Evolutionary conservation across 2,329 filamentous ascomycete species (phyloP).

Genomic region (Chlorencoelia australis): DNA sequence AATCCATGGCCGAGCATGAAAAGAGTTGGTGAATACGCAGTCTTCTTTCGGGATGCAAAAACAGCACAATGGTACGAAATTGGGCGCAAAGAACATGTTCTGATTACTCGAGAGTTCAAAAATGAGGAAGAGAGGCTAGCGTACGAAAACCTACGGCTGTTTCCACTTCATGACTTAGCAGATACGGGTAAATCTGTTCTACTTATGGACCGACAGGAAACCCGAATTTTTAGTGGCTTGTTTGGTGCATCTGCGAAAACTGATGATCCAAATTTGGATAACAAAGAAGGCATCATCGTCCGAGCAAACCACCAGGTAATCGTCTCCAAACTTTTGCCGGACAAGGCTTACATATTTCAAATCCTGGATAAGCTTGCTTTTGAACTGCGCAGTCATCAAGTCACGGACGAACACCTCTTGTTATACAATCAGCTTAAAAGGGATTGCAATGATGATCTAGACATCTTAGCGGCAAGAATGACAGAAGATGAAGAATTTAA

Average conservation of each 20-base stretch:
- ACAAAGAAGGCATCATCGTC: conserved; percentile 2
- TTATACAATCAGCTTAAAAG: conserved; percentile 1
- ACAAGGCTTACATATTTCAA: conserved; percentile 5
- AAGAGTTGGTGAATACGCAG: conserved; percentile 3
- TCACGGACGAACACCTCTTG: conserved; percentile 2
- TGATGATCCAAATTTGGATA: not conserved
- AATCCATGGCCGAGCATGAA: conserved; percentile 7
- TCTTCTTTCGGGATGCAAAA: conserved; percentile 4
- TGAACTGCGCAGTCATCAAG: not conserved
- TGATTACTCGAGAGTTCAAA: not conserved
- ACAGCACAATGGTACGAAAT: conserved; percentile 3
- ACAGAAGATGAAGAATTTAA: conserved; percentile 5
- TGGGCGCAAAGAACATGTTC: conserved; percentile 1
- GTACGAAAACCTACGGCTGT: conserved; percentile 4
- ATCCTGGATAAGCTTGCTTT: conserved; percentile 3
- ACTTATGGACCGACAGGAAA: conserved; percentile 5
- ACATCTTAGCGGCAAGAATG: not conserved
- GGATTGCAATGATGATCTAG: not conserved
- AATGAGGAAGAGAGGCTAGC: conserved; percentile 7
- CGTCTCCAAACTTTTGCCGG: not conserved
- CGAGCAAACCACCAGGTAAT: conserved; percentile 1
- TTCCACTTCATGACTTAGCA: conserved; percentile 8
- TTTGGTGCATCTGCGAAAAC: too few relatives aligned
- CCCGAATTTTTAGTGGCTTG: too few relatives aligned
- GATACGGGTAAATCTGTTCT: conserved; percentile 3